Percentiles rank a stretch among this genome's conserved stretches.
Evolutionary conservation across 352 stramenopile species (phyloP).

Genomic region (Globisporangium echinulatum): DNA sequence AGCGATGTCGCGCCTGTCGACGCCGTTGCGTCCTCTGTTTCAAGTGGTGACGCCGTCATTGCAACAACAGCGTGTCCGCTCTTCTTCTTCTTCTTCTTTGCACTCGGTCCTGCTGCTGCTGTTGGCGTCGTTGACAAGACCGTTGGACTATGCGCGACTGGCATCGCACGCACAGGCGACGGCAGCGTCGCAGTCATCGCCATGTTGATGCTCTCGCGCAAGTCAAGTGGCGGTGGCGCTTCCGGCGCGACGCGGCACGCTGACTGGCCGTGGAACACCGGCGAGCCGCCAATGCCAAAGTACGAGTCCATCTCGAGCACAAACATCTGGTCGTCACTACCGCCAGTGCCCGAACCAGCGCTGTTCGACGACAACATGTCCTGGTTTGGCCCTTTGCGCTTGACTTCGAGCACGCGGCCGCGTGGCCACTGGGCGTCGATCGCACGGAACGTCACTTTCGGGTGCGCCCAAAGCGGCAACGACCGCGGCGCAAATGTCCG

Average conservation of each 20-base stretch:
- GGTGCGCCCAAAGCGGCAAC: constrained; percentile 69
- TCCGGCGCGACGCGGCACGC: constrained; percentile 27
- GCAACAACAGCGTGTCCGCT: background rate
- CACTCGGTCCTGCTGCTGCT: background rate
- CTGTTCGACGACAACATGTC: constrained; percentile 14
- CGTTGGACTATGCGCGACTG: background rate
- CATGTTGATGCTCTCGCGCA: constrained; percentile 67
- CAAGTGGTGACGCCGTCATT: background rate
- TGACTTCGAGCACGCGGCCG: constrained; percentile 60
- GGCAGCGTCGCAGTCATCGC: constrained; percentile 65
- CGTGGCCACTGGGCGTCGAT: constrained; percentile 41
- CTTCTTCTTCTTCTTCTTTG: constrained; percentile 30
- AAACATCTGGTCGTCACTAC: constrained; percentile 67
- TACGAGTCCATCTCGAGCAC: constrained; percentile 86
- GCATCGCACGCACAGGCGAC: constrained; percentile 1
- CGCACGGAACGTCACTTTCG: constrained; percentile 64
- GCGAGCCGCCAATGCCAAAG: constrained; percentile 75
- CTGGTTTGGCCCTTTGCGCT: constrained; percentile 59
- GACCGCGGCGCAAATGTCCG: constrained; percentile 57
- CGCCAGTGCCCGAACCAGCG: constrained; percentile 17
- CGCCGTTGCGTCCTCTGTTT: background rate
- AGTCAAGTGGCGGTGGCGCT: constrained; percentile 42
- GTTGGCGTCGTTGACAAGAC: background rate
- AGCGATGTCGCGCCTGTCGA: constrained; percentile 12
- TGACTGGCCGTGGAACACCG: constrained; percentile 55